phyloP scores from a whole-genome alignment of 257 asterid genomes.

The Sherardia arvensis region DNA sequence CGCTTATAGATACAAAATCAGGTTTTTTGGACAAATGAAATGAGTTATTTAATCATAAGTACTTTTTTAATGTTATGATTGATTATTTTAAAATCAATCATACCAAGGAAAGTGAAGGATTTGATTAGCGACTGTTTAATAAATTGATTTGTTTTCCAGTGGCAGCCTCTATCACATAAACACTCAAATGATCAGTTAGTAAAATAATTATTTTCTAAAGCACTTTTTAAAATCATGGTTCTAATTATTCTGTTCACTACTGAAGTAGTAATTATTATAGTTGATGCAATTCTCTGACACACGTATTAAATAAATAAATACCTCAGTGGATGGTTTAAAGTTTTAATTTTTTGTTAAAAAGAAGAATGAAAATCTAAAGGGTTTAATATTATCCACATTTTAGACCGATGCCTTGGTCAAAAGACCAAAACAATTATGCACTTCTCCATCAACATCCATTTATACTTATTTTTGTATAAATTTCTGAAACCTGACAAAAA shows the following conservation, averaged over 20 bases:
- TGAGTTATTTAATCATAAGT: background rate
- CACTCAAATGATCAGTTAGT: background rate
- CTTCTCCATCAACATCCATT: background rate
- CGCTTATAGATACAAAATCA: background rate
- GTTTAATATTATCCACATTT: background rate
- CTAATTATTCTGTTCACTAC: background rate
- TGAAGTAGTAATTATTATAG: background rate
- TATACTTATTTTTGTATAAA: background rate
- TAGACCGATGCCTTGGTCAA: constrained; percentile 6
- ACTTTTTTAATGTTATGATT: background rate
- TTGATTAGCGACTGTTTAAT: background rate
- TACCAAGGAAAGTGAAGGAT: background rate
- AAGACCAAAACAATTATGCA: background rate
- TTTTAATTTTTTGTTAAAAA: background rate
- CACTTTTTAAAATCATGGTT: background rate
- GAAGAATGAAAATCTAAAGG: background rate
- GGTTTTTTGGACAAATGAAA: background rate
- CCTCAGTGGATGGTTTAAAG: background rate
- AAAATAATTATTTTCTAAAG: background rate
- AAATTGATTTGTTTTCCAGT: background rate
- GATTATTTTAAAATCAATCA: background rate
- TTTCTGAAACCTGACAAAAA: background rate
- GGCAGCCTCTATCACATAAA: constrained; percentile 1
- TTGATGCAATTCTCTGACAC: background rate
- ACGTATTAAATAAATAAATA: background rate